Base-by-base conservation (phyloP, 768 basidiomycete species). In the Russula lepida region DNA sequence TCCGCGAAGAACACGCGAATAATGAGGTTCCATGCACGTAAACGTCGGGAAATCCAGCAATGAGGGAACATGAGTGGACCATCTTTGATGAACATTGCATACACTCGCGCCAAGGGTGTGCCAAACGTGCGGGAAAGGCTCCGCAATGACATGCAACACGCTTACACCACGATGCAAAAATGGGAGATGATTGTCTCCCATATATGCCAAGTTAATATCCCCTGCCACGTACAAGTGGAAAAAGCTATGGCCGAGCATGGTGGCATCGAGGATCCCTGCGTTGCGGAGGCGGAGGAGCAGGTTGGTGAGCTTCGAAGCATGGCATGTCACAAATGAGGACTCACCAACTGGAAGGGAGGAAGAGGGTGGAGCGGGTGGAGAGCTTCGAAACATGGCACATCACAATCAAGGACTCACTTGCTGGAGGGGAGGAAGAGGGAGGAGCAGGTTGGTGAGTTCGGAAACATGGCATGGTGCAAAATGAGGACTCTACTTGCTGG, bases 181-280 rank as follows among this genome's bases (percentile, higher is more conserved):
- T 25, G 97, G 97, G 44, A 92, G 72, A 68, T 99, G 97, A 73
- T 99, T 97, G 72, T 99, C 97, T 43, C 83, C 91, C 63, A 95
- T 85, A 67, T 84, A 81, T 3, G 83, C 84, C 21, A 73, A 69
- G 62, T 78, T 79, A 37, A 69, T 64, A 25, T 76, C 73, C 19
- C 60, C 68, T 1, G 70, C 71, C 1, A 66, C 68, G 51, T 89
- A 79, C 44, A 80, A 74, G 25, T 74, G 68, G 74, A 95, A 94
- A 72, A 85, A 95, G 66, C 86, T 87, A 7, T 30, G n/a, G 39
- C 76, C 71, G 77, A 50, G 67, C 68, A 49, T 69, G 21, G 78
- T 75, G 6, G 78, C 72, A 0, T 73, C 76, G 57, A 79, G 80
- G 3, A 71, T 72, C 56, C 94, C 85, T 12, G 82, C 77, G 1